Conservation (phyloP, 192 early-diverging fungal species). For the Helicostylum pulchrum region DNA sequence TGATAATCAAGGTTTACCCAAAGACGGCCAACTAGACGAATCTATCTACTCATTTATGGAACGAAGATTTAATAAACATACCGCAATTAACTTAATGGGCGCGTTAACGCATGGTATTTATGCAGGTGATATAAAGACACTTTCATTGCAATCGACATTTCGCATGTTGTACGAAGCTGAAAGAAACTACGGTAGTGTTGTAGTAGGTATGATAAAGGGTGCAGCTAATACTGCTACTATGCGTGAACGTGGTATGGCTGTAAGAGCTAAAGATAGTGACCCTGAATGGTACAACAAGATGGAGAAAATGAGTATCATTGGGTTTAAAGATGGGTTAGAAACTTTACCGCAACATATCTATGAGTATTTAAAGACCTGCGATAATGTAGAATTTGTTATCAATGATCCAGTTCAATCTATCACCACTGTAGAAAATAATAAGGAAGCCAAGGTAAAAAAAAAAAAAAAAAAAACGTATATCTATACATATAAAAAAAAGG, state of each 20-base stretch:
- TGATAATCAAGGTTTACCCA: not conserved
- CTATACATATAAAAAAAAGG: not conserved
- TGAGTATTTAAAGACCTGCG: slow-evolving; percentile 40
- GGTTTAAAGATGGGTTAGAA: slow-evolving; percentile 79
- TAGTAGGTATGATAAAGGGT: slow-evolving; percentile 46
- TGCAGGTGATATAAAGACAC: slow-evolving; percentile 75
- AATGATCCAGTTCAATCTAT: slow-evolving; percentile 45
- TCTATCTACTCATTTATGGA: slow-evolving; percentile 79
- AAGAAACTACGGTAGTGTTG: slow-evolving; percentile 51
- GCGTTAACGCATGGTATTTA: slow-evolving; percentile 93
- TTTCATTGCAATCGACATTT: slow-evolving; percentile 77
- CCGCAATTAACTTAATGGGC: slow-evolving; percentile 82
- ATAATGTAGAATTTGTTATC: slow-evolving; percentile 58
- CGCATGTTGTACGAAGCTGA: slow-evolving; percentile 72
- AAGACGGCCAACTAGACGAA: slow-evolving; percentile 60
- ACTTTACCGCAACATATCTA: slow-evolving; percentile 60
- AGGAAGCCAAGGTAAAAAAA: slow-evolving; percentile 42
- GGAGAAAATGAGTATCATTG: slow-evolving; percentile 70
- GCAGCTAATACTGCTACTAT: slow-evolving; percentile 27
- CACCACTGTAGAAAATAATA: slow-evolving; percentile 27
- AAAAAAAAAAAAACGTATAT: too few relatives aligned
- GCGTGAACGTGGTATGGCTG: slow-evolving; percentile 35
- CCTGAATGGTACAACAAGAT: slow-evolving; percentile 58
- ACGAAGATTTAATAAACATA: slow-evolving; percentile 67
- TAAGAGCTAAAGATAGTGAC: slow-evolving; percentile 25